Evolutionary conservation across 306 rosid species (phyloP).

Genomic region (Medicago lupulina): DNA sequence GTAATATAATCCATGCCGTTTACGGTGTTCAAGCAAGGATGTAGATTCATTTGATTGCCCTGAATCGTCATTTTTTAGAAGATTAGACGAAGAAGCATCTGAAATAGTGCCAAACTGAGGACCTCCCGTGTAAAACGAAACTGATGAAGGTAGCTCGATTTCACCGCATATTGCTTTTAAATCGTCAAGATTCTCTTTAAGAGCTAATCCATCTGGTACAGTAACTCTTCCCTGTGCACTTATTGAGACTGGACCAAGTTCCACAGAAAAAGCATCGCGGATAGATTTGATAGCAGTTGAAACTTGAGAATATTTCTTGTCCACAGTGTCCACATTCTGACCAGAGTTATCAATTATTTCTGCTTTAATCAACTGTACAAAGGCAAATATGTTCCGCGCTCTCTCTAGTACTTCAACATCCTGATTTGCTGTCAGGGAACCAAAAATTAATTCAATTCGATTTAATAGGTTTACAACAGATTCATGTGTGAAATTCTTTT

Average conservation of each 20-base stretch:
- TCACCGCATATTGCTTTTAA: constrained; percentile 68
- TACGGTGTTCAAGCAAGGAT: constrained; percentile 88
- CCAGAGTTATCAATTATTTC: constrained; percentile 48
- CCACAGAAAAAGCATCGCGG: constrained; percentile 61
- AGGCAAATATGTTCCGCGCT: constrained; percentile 65
- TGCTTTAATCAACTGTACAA: constrained; percentile 64
- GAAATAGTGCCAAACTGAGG: constrained; percentile 43
- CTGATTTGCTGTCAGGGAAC: constrained; percentile 63
- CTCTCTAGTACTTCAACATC: constrained; percentile 90
- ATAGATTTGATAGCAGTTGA: constrained; percentile 54
- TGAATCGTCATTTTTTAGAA: constrained; percentile 54
- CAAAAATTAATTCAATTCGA: constrained; percentile 60
- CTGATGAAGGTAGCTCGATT: constrained; percentile 56
- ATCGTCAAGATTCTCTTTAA: constrained; percentile 76
- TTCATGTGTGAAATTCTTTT: constrained; percentile 50
- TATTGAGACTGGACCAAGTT: constrained; percentile 79
- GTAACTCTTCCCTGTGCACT: constrained; percentile 83
- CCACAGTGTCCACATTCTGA: constrained; percentile 47
- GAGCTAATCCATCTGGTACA: constrained; percentile 78
- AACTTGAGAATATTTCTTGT: constrained; percentile 50
- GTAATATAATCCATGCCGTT: constrained; percentile 87
- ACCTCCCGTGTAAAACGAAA: constrained; percentile 53
- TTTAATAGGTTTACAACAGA: constrained; percentile 59
- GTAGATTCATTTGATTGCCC: constrained; percentile 69
- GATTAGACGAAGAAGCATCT: constrained; percentile 51